Conservation (phyloP, 2,329 filamentous ascomycete genomes). For the Scytalidium lignicola region DNA sequence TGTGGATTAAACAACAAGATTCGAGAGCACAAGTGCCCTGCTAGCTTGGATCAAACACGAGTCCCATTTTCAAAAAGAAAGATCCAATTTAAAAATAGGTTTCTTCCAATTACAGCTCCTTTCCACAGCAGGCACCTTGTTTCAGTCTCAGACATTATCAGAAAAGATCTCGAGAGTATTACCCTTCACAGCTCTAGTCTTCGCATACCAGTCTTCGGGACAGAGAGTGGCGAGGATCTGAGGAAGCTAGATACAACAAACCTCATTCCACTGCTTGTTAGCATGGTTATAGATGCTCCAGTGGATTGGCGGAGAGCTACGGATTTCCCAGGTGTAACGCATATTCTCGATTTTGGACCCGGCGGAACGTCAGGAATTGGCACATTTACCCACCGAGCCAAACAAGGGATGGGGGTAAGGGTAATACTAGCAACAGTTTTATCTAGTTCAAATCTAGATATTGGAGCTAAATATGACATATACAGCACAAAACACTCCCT, state of each 20-base stretch:
- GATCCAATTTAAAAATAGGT: slow-evolving; percentile 21
- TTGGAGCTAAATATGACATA: slow-evolving; percentile 94
- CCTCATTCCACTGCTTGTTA: slow-evolving; percentile 15
- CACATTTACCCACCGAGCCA: slow-evolving; percentile 22
- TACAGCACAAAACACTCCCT: too few relatives aligned
- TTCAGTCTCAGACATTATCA: slow-evolving; percentile 17
- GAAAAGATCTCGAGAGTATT: slow-evolving; percentile 16
- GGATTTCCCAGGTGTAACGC: slow-evolving; percentile 23
- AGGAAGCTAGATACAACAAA: slow-evolving; percentile 10
- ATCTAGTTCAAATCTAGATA: background rate
- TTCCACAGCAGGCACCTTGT: slow-evolving; percentile 34
- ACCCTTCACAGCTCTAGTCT: slow-evolving; percentile 39
- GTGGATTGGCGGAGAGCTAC: slow-evolving; percentile 24
- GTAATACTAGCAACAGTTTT: slow-evolving; percentile 57
- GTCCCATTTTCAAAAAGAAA: slow-evolving; percentile 29
- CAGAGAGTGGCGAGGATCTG: slow-evolving; percentile 25
- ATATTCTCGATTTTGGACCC: slow-evolving; percentile 30
- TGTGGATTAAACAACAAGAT: slow-evolving; percentile 5
- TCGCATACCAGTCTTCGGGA: slow-evolving; percentile 28
- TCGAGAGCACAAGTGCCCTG: slow-evolving; percentile 17
- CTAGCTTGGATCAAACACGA: slow-evolving; percentile 21
- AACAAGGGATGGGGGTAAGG: slow-evolving; percentile 27
- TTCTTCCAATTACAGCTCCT: slow-evolving; percentile 35
- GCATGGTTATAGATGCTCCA: slow-evolving; percentile 21
- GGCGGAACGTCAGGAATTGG: slow-evolving; percentile 26